phyloP scores from a whole-genome alignment of 805 yeast genomes.

The Kluyveromyces wickerhamii region DNA sequence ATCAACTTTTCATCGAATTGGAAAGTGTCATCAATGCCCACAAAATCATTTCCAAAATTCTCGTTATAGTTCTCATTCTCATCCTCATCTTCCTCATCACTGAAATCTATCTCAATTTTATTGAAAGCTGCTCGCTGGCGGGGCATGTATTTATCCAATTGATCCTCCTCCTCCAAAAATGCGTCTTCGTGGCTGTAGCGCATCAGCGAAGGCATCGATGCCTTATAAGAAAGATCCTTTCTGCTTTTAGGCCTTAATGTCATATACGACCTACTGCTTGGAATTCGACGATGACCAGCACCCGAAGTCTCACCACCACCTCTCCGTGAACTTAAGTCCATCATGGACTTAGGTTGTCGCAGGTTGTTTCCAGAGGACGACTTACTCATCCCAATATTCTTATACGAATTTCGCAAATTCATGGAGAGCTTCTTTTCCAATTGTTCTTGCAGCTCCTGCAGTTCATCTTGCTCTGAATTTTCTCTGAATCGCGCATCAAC shows the following conservation, averaged over 20 bases:
- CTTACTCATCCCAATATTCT: not conserved
- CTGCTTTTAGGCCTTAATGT: slow-evolving; percentile 13
- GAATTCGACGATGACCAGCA: slow-evolving; percentile 9
- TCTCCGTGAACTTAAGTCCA: slow-evolving; percentile 17
- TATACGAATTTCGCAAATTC: slow-evolving; percentile 2
- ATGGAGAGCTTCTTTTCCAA: slow-evolving; percentile 11
- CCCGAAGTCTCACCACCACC: slow-evolving; percentile 4
- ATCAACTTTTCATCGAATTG: slow-evolving; percentile 19
- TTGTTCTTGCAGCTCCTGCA: slow-evolving; percentile 12
- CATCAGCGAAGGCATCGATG: slow-evolving; percentile 23
- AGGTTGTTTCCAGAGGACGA: slow-evolving; percentile 7
- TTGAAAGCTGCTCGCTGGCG: too few relatives aligned
- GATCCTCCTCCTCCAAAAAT: slow-evolving; percentile 3
- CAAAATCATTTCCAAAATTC: slow-evolving; percentile 12
- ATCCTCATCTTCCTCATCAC: slow-evolving; percentile 6
- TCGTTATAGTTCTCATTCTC: slow-evolving; percentile 9
- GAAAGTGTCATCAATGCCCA: slow-evolving; percentile 13
- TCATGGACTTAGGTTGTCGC: slow-evolving; percentile 28
- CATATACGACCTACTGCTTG: slow-evolving; percentile 23
- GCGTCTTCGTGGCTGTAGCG: slow-evolving; percentile 8
- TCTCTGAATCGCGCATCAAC: slow-evolving; percentile 3
- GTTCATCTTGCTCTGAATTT: slow-evolving; percentile 6
- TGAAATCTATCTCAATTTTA: not conserved
- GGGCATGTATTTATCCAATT: too few relatives aligned
- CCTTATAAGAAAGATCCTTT: slow-evolving; percentile 17